Base-by-base conservation (phyloP, 73 alveolate genomes). In the Durusdinium trenchii region DNA sequence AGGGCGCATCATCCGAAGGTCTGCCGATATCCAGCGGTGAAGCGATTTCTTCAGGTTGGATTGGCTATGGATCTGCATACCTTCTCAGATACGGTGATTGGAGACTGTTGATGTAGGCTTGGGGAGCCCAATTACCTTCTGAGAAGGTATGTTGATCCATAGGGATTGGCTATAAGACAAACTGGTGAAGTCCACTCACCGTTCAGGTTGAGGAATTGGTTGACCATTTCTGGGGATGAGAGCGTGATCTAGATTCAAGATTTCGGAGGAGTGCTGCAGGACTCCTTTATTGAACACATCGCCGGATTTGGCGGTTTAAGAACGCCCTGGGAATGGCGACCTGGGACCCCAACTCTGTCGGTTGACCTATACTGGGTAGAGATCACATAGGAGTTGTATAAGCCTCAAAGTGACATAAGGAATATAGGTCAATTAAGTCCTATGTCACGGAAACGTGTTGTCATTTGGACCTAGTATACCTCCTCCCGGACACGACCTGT, bases 1-100 rank as follows among this genome's bases (percentile, higher is more conserved):
- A 76, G 99, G 28, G 38, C 47, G 85, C 99, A 83, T 91, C 99
- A 51, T 43, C 99, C 90, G 69, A 99, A 45, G 79, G 98, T 28
- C 61, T 54, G 99, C 92, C 40, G 79, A n/a, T 78, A 43, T 60
- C 69, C 93, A 23, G 73, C 98, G 35, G 28, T 32, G 85, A 9
- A 16, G 69, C 69, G 69, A 16, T 23, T 12, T 36, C 10, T 5
- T 73, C 30, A 3, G 85, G 35, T 73, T 60, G 18, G n/a, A 60
- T 23, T 2, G 73, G 30, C 18, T 23, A 60, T 32, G 73, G 30
- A 60, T 23, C 73, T 23, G 0, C 18, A 23, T 60, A 1, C 4
- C 18, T 32, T 23, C 6, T 0, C 18, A 60, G 30, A 60, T 23
- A 57, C 69, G 69, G 73, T 60, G 73, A 60, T 60, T n/a, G n/a